Evolutionary conservation across 1,139 yeast genomes (phyloP).

Genomic region (Blastobotrys buckinghamii): DNA sequence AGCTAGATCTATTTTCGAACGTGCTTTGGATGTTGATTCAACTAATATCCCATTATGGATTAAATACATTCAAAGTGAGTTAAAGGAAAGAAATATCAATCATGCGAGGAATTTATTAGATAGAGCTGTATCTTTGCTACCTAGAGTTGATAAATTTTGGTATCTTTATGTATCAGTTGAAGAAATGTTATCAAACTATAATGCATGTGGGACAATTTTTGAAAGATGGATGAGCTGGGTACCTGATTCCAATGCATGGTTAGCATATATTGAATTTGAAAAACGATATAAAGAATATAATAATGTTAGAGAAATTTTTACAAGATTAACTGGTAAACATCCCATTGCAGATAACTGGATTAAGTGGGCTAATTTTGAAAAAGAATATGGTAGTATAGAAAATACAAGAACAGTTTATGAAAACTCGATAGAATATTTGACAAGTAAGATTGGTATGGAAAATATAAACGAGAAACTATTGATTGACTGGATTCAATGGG

Average conservation of each 20-base stretch:
- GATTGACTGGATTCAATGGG: conserved; percentile 68
- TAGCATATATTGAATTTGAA: conserved; percentile 68
- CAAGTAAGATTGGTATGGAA: conserved; percentile 20
- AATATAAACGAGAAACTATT: conserved; percentile 39
- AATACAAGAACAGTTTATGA: conserved; percentile 61
- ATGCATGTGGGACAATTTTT: conserved; percentile 60
- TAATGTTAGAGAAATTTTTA: conserved; percentile 53
- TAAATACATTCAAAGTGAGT: conserved; percentile 72
- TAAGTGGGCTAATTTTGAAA: conserved; percentile 57
- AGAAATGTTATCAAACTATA: conserved; percentile 63
- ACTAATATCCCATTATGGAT: conserved; percentile 80
- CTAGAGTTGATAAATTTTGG: conserved; percentile 84
- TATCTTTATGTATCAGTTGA: conserved; percentile 68
- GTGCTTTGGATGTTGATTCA: conserved; percentile 76
- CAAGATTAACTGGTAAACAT: conserved; percentile 48
- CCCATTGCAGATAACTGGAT: conserved; percentile 61
- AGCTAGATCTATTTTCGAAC: conserved; percentile 84
- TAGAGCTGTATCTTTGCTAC: conserved; percentile 67
- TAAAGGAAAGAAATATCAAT: conserved; percentile 64
- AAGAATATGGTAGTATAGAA: conserved; percentile 43
- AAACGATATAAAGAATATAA: conserved; percentile 54
- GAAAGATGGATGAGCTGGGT: conserved; percentile 76
- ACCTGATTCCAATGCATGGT: conserved; percentile 59
- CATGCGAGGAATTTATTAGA: conserved; percentile 86
- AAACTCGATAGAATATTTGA: conserved; percentile 41